Conservation (phyloP, 2,329 filamentous ascomycete genomes). For the Aspergillus ibericus region DNA sequence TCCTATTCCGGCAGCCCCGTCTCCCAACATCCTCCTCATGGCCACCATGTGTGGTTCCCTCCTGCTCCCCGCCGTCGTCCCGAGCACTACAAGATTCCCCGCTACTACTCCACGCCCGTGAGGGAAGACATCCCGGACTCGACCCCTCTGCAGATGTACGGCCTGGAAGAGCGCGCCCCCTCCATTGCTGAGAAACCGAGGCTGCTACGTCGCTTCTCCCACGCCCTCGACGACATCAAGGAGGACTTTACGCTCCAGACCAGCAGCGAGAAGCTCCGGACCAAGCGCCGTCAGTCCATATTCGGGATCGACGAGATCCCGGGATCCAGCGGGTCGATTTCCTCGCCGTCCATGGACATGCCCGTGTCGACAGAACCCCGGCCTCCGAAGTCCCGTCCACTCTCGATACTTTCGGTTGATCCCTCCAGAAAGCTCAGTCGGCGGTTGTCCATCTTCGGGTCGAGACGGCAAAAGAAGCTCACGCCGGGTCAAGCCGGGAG, state of each 20-base stretch:
- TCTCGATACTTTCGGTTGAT: conserved; percentile 30
- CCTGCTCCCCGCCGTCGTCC: conserved; percentile 23
- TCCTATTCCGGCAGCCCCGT: conserved; percentile 27
- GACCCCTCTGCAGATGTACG: conserved; percentile 35
- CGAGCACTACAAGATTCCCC: conserved; percentile 28
- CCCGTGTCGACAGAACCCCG: conserved; percentile 17
- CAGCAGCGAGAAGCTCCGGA: conserved; percentile 26
- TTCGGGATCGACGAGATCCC: conserved; percentile 16
- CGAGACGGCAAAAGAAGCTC: conserved; percentile 21
- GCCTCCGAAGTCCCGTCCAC: conserved; percentile 20
- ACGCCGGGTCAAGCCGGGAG: conserved; percentile 18
- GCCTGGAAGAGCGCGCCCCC: conserved; percentile 35
- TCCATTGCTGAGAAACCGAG: conserved; percentile 32
- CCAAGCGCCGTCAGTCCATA: conserved; percentile 29
- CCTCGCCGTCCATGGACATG: conserved; percentile 13
- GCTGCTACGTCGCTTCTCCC: conserved; percentile 34
- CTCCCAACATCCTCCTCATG: conserved; percentile 27
- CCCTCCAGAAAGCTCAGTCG: conserved; percentile 26
- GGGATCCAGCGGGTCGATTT: conserved; percentile 10
- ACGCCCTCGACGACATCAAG: conserved; percentile 38
- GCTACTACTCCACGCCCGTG: conserved; percentile 38
- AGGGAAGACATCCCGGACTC: conserved; percentile 28
- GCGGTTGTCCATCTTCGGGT: conserved; percentile 28
- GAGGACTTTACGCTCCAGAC: conserved; percentile 31
- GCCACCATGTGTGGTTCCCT: conserved; percentile 26